Base-by-base conservation (phyloP, 2,329 filamentous ascomycete species). In the Ascochyta rabiei region DNA sequence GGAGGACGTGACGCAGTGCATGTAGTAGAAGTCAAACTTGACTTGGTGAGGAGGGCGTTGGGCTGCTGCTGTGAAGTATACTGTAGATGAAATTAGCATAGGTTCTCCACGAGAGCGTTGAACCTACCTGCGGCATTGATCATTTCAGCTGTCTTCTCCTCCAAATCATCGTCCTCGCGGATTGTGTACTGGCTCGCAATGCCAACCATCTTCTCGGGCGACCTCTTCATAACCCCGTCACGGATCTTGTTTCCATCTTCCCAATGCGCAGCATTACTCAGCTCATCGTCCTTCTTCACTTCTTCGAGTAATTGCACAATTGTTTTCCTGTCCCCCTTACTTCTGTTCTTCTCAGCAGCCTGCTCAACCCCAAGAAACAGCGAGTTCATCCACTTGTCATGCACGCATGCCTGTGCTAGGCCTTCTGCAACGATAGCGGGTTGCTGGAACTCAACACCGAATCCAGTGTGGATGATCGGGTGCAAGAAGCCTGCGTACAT, bases 381-480 rank as follows among this genome's bases (percentile, higher is more conserved):
- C 0, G 72, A 60, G 1, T 75, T 77, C 1, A 89, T 79, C 73
- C 82, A 82, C 38, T 81, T 76, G 6, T 80, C 76, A 68, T 96
- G 90, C 1, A 91, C 84, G 7, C 88, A 85, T 1, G 89, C 81
- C 76, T 96, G 88, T 0, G 92, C 90, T 16, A 96, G 83, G 1
- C 80, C 91, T 75, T 93, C 85, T 6, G 91, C 90, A 24, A 96
- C 81, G 55, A 96, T 86, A 33, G 89, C 89, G 2, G 90, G 90
- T 69, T 96, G 91, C 9, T 82, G 73, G 78, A 91, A 96, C 70
- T 96, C 91, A 31, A 96, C 71, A 4, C 89, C 92, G 69, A 91
- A 96, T 43, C 91, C 89, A 18, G 96, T 82, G 70, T 96, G 91
- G 59, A 96, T 93, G 15, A 95, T 77, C 2, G 91, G 91, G 68